Evolutionary conservation across 306 rosid genomes (phyloP).

Genomic region (Gillenia trifoliata): DNA sequence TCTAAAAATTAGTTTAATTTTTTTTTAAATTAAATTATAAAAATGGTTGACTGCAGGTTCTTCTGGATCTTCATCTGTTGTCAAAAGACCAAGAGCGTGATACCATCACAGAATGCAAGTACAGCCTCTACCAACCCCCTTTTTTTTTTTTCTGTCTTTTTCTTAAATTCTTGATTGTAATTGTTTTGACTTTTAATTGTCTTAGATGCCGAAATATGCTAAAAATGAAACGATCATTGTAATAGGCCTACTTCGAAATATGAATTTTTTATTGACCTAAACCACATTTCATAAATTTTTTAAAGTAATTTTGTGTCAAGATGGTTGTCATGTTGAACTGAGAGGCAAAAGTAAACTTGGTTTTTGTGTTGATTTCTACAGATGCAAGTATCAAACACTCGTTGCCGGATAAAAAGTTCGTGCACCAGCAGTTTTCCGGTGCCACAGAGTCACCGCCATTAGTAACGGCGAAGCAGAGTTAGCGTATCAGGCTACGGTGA

Average conservation of each 20-base stretch:
- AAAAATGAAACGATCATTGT: too few relatives aligned
- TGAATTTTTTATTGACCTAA: too few relatives aligned
- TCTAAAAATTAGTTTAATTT: neutral
- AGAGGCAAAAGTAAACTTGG: neutral
- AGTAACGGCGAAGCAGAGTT: conserved; percentile 66
- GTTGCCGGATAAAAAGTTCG: conserved; percentile 60
- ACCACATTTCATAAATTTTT: too few relatives aligned
- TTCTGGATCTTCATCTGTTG: conserved; percentile 45
- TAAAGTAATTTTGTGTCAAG: too few relatives aligned
- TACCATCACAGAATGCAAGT: conserved; percentile 36
- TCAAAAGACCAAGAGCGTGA: conserved; percentile 45
- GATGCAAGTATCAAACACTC: conserved; percentile 57
- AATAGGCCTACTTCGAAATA: too few relatives aligned
- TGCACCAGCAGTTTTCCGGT: conserved; percentile 67
- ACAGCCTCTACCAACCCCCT: conserved; percentile 29
- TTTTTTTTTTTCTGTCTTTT: neutral
- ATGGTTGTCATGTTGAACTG: neutral
- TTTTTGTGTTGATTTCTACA: conserved; percentile 25
- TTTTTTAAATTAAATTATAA: neutral
- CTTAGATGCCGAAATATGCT: too few relatives aligned
- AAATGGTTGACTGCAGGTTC: conserved; percentile 5
- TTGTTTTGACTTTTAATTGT: neutral
- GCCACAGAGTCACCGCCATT: conserved; percentile 74
- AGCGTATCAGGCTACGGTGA: conserved; percentile 66
- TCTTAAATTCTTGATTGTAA: neutral